Conservation (phyloP, 768 basidiomycete species). For the Crucibulum laeve region DNA sequence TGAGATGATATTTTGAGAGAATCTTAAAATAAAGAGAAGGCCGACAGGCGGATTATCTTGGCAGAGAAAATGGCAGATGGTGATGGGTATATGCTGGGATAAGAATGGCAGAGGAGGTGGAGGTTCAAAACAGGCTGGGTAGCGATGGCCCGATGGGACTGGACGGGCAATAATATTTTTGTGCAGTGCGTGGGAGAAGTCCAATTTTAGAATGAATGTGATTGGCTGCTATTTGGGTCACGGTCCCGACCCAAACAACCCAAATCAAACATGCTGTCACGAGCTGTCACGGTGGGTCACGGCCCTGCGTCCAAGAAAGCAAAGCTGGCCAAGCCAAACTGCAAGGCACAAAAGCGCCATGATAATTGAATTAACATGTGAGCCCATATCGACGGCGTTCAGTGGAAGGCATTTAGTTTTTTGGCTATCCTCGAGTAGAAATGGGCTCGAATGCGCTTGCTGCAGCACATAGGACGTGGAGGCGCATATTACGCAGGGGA, state of each 20-base stretch:
- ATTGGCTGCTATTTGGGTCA: constrained; percentile 31
- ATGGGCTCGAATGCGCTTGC: too few relatives aligned
- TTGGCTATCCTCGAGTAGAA: too few relatives aligned
- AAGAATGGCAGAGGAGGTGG: neutral
- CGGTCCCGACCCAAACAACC: constrained; percentile 19
- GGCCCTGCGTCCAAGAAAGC: constrained; percentile 4
- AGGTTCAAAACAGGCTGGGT: neutral
- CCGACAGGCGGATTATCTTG: neutral
- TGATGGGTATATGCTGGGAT: neutral
- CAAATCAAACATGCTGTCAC: constrained; percentile 17
- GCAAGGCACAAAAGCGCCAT: constrained; percentile 2
- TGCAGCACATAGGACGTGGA: too few relatives aligned
- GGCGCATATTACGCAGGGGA: too few relatives aligned
- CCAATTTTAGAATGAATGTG: constrained; percentile 16
- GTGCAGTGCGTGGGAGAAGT: constrained; percentile 15
- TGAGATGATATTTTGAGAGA: neutral
- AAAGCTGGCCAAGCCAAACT: constrained; percentile 8
- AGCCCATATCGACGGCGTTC: too few relatives aligned
- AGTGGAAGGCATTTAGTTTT: too few relatives aligned
- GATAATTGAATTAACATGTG: neutral
- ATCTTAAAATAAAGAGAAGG: constrained; percentile 1
- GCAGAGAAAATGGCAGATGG: neutral
- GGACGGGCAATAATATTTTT: neutral
- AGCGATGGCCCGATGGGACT: neutral
- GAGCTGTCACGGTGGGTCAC: constrained; percentile 14